phyloP scores from a whole-genome alignment of 2,329 filamentous ascomycete species.

The Calonectria henricotiae region DNA sequence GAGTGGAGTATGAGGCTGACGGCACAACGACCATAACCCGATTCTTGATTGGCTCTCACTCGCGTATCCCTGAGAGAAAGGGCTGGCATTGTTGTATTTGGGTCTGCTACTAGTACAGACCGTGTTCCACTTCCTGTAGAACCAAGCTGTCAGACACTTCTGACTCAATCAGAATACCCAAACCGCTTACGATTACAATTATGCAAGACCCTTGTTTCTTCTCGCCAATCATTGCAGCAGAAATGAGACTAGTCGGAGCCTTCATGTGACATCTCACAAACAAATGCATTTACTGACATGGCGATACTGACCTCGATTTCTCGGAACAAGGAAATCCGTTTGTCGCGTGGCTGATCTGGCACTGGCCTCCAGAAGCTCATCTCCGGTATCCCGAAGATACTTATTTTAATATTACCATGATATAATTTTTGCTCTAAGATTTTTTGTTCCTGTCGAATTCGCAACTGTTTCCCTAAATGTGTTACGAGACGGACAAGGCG shows the following conservation, averaged over 20 bases:
- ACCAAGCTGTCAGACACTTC: background rate
- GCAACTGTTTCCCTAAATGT: background rate
- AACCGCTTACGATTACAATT: background rate
- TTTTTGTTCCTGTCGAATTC: background rate
- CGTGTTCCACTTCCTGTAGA: background rate
- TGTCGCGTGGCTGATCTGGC: background rate
- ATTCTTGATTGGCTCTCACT: background rate
- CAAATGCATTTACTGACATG: background rate
- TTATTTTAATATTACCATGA: background rate
- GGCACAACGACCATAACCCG: background rate
- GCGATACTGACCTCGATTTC: background rate
- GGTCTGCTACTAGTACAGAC: background rate
- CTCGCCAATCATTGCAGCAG: background rate
- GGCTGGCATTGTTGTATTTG: background rate
- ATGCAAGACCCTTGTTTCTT: background rate
- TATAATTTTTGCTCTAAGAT: background rate
- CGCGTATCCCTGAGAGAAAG: no score
- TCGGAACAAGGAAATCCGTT: background rate
- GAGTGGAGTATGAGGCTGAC: background rate
- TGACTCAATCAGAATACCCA: background rate
- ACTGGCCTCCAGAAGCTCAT: background rate
- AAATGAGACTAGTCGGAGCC: background rate
- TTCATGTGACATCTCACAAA: background rate
- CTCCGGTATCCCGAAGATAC: background rate
- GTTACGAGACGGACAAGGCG: no score